phyloP scores from a whole-genome alignment of 768 basidiomycete species.

The Mycena galericulata region DNA sequence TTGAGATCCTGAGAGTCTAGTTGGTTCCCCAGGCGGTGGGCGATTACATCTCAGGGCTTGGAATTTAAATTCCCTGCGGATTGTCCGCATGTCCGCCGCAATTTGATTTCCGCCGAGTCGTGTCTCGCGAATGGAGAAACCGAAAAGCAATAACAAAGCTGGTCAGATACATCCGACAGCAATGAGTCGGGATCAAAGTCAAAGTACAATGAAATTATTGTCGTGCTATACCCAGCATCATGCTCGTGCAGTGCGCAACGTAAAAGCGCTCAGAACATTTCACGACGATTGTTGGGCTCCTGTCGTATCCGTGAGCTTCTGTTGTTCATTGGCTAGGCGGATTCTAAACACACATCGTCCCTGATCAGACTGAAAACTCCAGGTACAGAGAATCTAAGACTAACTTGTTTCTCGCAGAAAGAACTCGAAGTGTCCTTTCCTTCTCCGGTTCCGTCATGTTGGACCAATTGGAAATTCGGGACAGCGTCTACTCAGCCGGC shows the following conservation, averaged over 20 bases:
- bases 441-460: slow-evolving; percentile 68
- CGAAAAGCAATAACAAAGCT: background rate
- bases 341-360: slow-evolving; percentile 33
- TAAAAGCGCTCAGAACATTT: background rate
- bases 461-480: slow-evolving; percentile 74
- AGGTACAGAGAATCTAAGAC: slow-evolving; percentile 13
- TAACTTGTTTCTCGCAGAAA: slow-evolving; percentile 65
- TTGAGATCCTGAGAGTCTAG: background rate
- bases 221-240: background rate
- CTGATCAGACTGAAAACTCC: background rate
- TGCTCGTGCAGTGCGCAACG: background rate
- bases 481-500: slow-evolving; percentile 63
- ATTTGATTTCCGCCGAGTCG: slow-evolving; percentile 3
- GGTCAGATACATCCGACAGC: background rate
- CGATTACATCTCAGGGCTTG: background rate
- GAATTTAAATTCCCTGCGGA: background rate
- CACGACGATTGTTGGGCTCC: slow-evolving; percentile 14
- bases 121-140: background rate
- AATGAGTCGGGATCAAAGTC: background rate
- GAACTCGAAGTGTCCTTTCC: slow-evolving; percentile 65
- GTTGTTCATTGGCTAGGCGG: slow-evolving; percentile 46
- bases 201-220: background rate
- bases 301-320: slow-evolving; percentile 37
- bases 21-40: too few relatives aligned
- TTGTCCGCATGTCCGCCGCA: slow-evolving; percentile 3